phyloP scores from a whole-genome alignment of 1,284 basidiomycete genomes.

The Mycena sp. region DNA sequence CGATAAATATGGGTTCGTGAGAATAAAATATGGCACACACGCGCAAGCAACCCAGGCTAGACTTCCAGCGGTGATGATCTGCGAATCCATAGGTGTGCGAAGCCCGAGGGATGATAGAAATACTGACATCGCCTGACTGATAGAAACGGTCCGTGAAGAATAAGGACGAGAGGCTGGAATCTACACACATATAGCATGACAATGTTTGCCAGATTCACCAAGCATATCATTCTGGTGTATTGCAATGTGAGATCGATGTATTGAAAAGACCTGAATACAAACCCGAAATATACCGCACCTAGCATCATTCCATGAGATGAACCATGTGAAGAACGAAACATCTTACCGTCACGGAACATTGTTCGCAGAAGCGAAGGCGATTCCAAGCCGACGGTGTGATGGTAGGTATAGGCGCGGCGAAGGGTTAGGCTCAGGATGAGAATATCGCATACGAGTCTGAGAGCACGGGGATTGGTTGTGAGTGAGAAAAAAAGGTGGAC shows the following conservation, averaged over 20 bases:
- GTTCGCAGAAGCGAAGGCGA: not conserved
- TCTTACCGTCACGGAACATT: constrained; percentile 4
- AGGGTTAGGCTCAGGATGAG: constrained; percentile 3
- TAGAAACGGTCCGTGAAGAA: not conserved
- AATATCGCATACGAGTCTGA: constrained; percentile 2
- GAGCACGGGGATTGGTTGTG: not conserved
- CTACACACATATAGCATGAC: constrained; percentile 1
- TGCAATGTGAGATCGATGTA: not conserved
- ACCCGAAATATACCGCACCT: constrained; percentile 10
- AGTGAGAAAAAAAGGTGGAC: not conserved
- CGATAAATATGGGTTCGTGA: not conserved
- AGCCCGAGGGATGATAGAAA: not conserved
- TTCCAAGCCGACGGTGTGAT: not conserved
- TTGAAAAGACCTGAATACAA: not conserved
- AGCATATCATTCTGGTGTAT: not conserved
- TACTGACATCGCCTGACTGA: constrained; percentile 1
- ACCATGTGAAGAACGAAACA: not conserved
- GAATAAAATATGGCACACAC: not conserved
- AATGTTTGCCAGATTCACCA: constrained; percentile 2
- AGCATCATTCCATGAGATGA: not conserved
- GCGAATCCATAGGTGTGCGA: not conserved
- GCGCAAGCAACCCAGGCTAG: not conserved
- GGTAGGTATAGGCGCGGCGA: constrained; percentile 2
- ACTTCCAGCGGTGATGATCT: constrained; percentile 6
- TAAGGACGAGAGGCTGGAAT: no score